Conservation (phyloP, 192 early-diverging fungal genomes). For the Phycomyces blakesleeanus region DNA sequence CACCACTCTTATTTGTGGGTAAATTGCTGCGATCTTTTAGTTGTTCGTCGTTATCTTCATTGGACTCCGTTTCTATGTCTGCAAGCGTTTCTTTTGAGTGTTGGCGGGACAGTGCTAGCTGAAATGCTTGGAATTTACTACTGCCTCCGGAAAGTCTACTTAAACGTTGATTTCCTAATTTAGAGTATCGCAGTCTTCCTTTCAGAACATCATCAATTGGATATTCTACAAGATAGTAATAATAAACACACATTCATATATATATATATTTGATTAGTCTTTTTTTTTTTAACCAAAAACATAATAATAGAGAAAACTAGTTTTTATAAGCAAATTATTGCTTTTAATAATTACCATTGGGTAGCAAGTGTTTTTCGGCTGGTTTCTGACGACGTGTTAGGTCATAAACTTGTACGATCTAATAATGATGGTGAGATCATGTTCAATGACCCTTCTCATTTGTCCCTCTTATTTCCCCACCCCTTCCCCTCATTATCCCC, state of each 20-base stretch:
- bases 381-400: neutral
- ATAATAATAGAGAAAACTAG: neutral
- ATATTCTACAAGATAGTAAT: slow-evolving; percentile 12
- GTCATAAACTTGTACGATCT: slow-evolving; percentile 20
- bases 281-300: neutral
- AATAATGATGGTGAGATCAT: slow-evolving; percentile 2
- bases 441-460: neutral
- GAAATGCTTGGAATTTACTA: no score
- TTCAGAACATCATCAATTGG: slow-evolving; percentile 11
- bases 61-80: neutral
- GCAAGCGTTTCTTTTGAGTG: neutral
- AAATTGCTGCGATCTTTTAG: no score
- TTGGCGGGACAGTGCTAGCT: neutral
- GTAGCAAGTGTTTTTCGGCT: slow-evolving; percentile 1
- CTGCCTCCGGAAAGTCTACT: neutral
- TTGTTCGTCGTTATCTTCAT: neutral
- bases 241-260: no score
- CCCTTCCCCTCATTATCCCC: no score
- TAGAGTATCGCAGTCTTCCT: slow-evolving; percentile 15
- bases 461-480: no score
- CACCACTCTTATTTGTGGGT: no score
- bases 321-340: neutral
- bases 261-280: no score
- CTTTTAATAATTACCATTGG: slow-evolving; percentile 6
- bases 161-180: slow-evolving; percentile 9